These are phyloP conservation scores for Puccinia horiana DNA, from an alignment of 1,284 basidiomycete genomes.

Conservation along the genomic window DNA sequence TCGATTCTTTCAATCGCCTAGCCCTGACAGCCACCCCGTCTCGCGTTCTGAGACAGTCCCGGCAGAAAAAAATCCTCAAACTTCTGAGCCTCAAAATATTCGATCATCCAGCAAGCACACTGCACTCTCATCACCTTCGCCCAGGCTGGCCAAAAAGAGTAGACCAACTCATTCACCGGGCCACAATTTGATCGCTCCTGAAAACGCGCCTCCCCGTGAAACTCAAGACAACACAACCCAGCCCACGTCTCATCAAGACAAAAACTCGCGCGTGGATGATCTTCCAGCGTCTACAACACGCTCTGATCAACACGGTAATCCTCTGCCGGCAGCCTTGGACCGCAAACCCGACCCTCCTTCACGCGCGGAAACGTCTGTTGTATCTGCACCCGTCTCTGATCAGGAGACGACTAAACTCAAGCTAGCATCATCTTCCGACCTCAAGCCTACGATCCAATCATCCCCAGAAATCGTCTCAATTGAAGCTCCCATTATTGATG, in stretches of 20 bases:
- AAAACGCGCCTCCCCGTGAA: neutral
- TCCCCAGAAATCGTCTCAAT: no score
- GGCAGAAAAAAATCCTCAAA: neutral
- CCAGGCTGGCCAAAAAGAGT: neutral
- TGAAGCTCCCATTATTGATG: neutral
- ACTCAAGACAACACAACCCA: neutral
- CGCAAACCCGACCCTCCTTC: neutral
- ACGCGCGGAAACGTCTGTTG: neutral
- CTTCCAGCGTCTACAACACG: neutral
- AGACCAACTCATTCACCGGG: neutral
- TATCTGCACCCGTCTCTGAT: neutral
- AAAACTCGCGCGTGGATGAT: neutral
- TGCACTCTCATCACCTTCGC: neutral
- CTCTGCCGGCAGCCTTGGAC: neutral
- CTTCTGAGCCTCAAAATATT: neutral
- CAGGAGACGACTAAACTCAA: neutral
- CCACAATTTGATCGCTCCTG: neutral
- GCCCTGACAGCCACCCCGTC: neutral
- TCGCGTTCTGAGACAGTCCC: neutral
- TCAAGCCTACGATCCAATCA: neutral
- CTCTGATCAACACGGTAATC: neutral
- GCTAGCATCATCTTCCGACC: neutral
- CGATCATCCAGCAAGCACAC: constrained; percentile 9
- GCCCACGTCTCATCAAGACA: neutral
- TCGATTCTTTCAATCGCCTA: constrained; percentile 27